Evolutionary conservation across 345 rosid species (phyloP).

Genomic region (Citrus australasica): DNA sequence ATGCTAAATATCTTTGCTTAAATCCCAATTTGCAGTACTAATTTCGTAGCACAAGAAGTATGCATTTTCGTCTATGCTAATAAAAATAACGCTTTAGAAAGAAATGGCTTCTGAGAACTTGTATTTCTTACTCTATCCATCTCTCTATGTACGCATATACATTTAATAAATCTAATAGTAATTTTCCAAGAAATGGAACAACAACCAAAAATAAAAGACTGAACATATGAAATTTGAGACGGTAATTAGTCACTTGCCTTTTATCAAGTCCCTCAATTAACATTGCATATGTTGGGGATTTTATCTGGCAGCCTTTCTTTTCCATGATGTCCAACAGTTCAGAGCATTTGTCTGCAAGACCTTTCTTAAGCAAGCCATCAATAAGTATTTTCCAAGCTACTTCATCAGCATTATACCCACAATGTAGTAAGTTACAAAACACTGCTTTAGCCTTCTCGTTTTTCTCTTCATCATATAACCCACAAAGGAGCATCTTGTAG

Average conservation of each 20-base stretch:
- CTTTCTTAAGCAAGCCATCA: slow-evolving; percentile 72
- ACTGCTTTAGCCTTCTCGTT: slow-evolving; percentile 50
- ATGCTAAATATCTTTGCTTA: background rate
- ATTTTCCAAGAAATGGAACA: background rate
- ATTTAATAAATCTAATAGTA: background rate
- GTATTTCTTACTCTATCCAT: background rate
- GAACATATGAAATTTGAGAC: background rate
- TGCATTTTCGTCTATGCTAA: background rate
- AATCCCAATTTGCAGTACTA: background rate
- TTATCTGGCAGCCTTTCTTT: slow-evolving; percentile 50
- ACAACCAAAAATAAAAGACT: background rate
- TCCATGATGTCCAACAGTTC: slow-evolving; percentile 69
- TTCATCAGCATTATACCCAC: slow-evolving; percentile 71
- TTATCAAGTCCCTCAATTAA: slow-evolving; percentile 57
- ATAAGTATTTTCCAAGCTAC: slow-evolving; percentile 80
- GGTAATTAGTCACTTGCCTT: slow-evolving; percentile 15
- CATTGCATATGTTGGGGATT: slow-evolving; percentile 60
- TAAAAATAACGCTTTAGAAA: background rate
- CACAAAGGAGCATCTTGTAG: slow-evolving; percentile 58
- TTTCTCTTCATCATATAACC: slow-evolving; percentile 50
- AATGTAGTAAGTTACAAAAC: slow-evolving; percentile 48
- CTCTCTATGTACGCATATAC: background rate
- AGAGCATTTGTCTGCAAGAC: slow-evolving; percentile 48
- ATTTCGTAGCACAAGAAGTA: background rate
- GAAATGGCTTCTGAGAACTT: background rate